Evolutionary conservation across 176 grass and related monocot species (phyloP).

Genomic region (Oryza brachyantha): DNA sequence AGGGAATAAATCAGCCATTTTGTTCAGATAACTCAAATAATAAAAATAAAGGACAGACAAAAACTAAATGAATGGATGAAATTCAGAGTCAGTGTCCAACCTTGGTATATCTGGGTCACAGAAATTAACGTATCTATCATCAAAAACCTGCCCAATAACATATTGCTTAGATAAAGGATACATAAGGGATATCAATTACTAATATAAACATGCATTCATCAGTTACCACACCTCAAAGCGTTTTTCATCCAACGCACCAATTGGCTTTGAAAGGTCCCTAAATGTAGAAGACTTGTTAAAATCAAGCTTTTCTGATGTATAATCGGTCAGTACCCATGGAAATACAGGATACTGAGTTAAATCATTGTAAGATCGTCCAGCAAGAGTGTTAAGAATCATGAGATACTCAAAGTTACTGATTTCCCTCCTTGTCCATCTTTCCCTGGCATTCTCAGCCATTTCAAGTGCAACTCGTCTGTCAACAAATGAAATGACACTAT

Average conservation of each 20-base stretch:
- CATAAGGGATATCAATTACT: neutral
- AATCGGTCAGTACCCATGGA: constrained; percentile 95
- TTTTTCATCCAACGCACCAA: constrained; percentile 87
- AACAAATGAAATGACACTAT: constrained; percentile 76
- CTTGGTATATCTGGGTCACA: constrained; percentile 98
- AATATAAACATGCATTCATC: constrained; percentile 1
- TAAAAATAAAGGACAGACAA: neutral
- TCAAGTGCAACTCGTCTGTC: constrained; percentile 80
- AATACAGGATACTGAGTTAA: constrained; percentile 95
- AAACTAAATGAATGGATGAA: neutral
- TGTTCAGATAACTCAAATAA: constrained; percentile 9
- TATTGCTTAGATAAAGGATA: neutral
- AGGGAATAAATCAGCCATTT: constrained; percentile 17
- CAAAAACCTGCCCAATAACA: constrained; percentile 63
- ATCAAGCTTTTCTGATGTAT: constrained; percentile 95
- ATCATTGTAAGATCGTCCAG: constrained; percentile 95
- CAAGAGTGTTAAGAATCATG: constrained; percentile 92
- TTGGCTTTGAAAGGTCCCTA: constrained; percentile 88
- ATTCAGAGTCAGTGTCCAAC: constrained; percentile 32
- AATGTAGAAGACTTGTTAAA: constrained; percentile 95
- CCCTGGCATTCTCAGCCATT: constrained; percentile 84
- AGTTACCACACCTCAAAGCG: constrained; percentile 70
- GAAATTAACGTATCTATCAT: constrained; percentile 95
- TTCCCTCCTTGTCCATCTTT: constrained; percentile 95
- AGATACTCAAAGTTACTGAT: constrained; percentile 99